Conservation (phyloP, 257 asterid species). For the Jacaranda copaia region DNA sequence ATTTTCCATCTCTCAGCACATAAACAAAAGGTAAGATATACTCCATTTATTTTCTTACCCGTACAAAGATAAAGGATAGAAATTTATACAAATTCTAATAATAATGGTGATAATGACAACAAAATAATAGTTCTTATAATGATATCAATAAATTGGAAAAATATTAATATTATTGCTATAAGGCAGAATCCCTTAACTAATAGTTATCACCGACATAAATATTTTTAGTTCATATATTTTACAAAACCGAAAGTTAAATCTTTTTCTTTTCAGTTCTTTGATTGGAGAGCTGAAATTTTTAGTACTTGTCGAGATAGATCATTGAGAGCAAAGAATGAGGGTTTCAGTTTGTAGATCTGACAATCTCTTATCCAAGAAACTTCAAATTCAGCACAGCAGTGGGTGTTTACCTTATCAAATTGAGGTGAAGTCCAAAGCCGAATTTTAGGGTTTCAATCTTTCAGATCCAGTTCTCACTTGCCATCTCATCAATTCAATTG, state of each 20-base stretch:
- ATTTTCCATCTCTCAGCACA: background rate
- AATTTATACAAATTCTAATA: background rate
- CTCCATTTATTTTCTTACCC: background rate
- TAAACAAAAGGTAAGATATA: background rate
- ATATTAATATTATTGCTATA: background rate
- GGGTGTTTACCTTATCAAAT: slow-evolving; percentile 52
- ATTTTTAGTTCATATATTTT: background rate
- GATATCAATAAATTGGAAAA: background rate
- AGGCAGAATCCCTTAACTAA: background rate
- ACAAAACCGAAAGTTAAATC: slow-evolving; percentile 1
- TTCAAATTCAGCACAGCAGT: slow-evolving; percentile 45
- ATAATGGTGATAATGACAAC: background rate
- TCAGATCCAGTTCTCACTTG: slow-evolving; percentile 56
- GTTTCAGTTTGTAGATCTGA: slow-evolving; percentile 43
- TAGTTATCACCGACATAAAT: background rate
- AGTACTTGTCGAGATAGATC: background rate
- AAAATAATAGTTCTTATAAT: background rate
- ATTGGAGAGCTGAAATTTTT: background rate
- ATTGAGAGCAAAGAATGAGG: slow-evolving; percentile 20
- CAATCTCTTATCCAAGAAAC: slow-evolving; percentile 36
- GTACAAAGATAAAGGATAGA: background rate
- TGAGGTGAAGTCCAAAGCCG: slow-evolving; percentile 56
- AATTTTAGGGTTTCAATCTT: slow-evolving; percentile 55
- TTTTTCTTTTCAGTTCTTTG: background rate
- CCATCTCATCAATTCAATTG: slow-evolving; percentile 50